Percentiles rank a stretch among this genome's conserved stretches.
Evolutionary conservation across 768 basidiomycete species (phyloP).

Genomic region (Termitomyces heimii): DNA sequence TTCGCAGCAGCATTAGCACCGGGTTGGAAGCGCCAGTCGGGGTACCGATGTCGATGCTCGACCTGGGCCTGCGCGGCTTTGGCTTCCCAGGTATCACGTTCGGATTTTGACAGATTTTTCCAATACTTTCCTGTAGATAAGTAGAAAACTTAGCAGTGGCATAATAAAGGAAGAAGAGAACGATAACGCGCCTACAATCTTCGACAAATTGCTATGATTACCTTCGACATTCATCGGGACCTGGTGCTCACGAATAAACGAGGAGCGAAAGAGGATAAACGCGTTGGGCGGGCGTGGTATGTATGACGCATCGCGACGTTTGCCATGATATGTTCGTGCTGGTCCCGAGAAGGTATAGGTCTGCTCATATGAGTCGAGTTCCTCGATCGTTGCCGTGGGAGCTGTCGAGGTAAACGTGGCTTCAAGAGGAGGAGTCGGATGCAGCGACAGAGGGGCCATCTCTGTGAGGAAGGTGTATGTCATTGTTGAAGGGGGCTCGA

Average conservation of each 20-base stretch:
- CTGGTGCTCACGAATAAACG: constrained; percentile 67
- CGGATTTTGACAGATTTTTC: constrained; percentile 61
- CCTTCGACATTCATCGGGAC: constrained; percentile 74
- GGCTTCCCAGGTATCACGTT: constrained; percentile 71
- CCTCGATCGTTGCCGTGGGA: not conserved
- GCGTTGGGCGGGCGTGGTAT: constrained; percentile 84
- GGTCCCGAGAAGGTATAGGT: not conserved
- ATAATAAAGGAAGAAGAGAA: not conserved
- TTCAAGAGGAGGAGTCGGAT: not conserved
- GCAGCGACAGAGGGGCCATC: not conserved
- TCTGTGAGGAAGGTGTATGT: not conserved
- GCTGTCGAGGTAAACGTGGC: not conserved
- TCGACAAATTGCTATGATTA: constrained; percentile 72
- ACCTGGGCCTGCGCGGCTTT: constrained; percentile 64
- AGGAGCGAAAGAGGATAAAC: constrained; percentile 81
- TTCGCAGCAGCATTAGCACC: constrained; percentile 34
- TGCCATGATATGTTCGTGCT: constrained; percentile 41
- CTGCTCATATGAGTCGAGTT: not conserved
- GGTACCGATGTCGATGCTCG: constrained; percentile 68
- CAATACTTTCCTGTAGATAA: constrained; percentile 54
- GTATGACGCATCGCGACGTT: constrained; percentile 63
- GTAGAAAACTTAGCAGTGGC: not conserved
- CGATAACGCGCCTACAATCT: constrained; percentile 59
- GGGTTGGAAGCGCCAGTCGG: constrained; percentile 79
- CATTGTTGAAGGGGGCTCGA: not conserved